phyloP scores from a whole-genome alignment of 2,329 filamentous ascomycete genomes.

The Ophiosphaerella narmari region DNA sequence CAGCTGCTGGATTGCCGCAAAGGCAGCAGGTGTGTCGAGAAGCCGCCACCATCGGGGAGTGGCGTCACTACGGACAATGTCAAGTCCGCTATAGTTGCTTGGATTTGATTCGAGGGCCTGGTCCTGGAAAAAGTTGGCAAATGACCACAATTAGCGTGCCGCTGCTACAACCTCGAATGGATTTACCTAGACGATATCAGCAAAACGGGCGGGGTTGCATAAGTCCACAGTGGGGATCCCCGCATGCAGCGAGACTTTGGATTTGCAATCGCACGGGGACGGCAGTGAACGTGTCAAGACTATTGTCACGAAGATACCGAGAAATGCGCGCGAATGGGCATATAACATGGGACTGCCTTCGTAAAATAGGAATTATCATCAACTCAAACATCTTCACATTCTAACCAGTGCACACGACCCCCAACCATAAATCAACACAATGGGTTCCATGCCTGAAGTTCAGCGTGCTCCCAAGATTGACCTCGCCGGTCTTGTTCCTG shows the following conservation, averaged over 20 bases:
- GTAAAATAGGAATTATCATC: neutral
- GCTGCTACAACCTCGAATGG: no score
- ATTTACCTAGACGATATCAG: no score
- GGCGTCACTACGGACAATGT: slow-evolving; percentile 12
- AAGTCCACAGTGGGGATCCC: neutral
- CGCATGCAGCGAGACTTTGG: neutral
- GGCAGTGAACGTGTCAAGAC: neutral
- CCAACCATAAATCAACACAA: slow-evolving; percentile 11
- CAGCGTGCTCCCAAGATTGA: slow-evolving; percentile 44
- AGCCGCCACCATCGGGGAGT: neutral
- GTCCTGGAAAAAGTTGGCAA: no score
- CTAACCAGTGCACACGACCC: neutral
- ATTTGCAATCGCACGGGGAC: neutral
- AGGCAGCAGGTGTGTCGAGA: neutral
- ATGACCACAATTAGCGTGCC: no score
- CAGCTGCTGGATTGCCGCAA: no score
- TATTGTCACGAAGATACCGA: neutral
- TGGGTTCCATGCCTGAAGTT: slow-evolving; percentile 32
- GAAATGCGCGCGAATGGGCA: neutral
- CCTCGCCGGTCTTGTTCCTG: slow-evolving; percentile 56
- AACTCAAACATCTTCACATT: slow-evolving; percentile 1
- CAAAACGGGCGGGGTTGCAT: neutral
- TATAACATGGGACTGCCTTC: neutral
- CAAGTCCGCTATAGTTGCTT: slow-evolving; percentile 6
- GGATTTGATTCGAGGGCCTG: no score